These are phyloP conservation scores for Adansonia rubrostipa DNA, from an alignment of 441 rosid species.

Conservation along the genomic window DNA sequence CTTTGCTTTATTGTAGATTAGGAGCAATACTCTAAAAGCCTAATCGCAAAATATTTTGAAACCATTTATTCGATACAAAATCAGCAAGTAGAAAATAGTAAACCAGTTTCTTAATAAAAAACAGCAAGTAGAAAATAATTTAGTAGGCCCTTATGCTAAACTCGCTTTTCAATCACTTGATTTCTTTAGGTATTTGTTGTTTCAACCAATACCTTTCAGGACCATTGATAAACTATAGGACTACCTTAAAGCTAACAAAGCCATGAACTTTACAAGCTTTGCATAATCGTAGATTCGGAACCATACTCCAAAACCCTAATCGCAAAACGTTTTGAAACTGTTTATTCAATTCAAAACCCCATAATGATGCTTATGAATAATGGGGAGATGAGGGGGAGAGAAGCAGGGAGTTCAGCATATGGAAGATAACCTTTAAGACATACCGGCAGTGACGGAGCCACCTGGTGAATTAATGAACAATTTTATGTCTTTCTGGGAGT, in stretches of 20 bases:
- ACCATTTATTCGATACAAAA: background rate
- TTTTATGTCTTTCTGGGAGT: conserved; percentile 71
- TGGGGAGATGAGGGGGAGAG: background rate
- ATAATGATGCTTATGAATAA: background rate
- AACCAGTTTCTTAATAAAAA: background rate
- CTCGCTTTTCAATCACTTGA: background rate
- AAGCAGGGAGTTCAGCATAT: background rate
- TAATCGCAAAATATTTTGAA: background rate
- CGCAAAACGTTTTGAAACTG: background rate
- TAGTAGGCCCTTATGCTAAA: background rate
- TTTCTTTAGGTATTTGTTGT: background rate
- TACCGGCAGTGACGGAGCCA: conserved; percentile 96
- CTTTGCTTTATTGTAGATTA: background rate
- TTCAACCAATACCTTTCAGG: background rate
- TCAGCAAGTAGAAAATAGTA: too few relatives aligned
- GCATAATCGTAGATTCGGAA: background rate
- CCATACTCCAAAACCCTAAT: background rate
- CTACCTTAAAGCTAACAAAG: background rate
- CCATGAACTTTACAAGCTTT: conserved; percentile 1
- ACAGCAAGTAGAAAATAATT: background rate
- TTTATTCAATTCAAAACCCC: background rate
- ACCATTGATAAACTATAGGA: conserved; percentile 1
- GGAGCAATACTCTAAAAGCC: background rate
- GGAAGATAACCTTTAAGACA: conserved; percentile 2
- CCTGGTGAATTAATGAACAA: conserved; percentile 92